Percentiles rank a stretch among this genome's conserved stretches.
These are phyloP conservation scores for Funneliformis geosporum DNA, from an alignment of 192 early-diverging fungal species.

Conservation along the genomic window DNA sequence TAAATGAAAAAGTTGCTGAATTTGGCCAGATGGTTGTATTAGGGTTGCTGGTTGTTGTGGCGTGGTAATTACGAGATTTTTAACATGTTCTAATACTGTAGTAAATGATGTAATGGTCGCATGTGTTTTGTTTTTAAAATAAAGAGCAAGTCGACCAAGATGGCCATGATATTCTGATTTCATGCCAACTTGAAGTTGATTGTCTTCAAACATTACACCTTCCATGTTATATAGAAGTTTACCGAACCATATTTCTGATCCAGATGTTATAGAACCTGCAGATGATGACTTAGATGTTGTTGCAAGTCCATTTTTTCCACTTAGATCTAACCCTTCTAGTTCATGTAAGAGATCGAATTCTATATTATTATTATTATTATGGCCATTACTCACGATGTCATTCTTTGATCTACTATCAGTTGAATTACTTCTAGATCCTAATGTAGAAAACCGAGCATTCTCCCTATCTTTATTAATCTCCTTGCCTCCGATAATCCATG, in stretches of 20 bases:
- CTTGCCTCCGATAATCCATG: constrained; percentile 90
- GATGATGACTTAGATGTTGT: constrained; percentile 32
- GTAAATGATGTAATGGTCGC: constrained; percentile 63
- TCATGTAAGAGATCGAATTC: neutral
- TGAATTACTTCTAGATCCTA: constrained; percentile 38
- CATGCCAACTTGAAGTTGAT: constrained; percentile 84
- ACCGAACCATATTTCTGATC: constrained; percentile 57
- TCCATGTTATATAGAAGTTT: constrained; percentile 70
- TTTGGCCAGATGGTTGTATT: constrained; percentile 67
- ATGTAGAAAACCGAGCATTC: constrained; percentile 35
- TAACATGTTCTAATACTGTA: constrained; percentile 55
- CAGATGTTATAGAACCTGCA: constrained; percentile 50
- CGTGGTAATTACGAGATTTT: constrained; percentile 49
- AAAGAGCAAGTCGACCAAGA: constrained; percentile 87
- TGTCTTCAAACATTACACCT: constrained; percentile 92
- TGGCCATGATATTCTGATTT: constrained; percentile 93
- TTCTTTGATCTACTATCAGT: constrained; percentile 40
- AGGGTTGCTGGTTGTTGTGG: constrained; percentile 62
- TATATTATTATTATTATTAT: constrained; percentile 25
- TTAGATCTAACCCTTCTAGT: neutral
- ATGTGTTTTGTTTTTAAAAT: constrained; percentile 86
- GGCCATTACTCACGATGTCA: constrained; percentile 17
- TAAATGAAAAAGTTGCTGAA: constrained; percentile 83
- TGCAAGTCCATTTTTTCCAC: neutral
- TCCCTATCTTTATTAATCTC: constrained; percentile 72